These are phyloP conservation scores for Talaromyces sp. DNA, from an alignment of 2,329 filamentous ascomycete genomes.

Conservation along the genomic window DNA sequence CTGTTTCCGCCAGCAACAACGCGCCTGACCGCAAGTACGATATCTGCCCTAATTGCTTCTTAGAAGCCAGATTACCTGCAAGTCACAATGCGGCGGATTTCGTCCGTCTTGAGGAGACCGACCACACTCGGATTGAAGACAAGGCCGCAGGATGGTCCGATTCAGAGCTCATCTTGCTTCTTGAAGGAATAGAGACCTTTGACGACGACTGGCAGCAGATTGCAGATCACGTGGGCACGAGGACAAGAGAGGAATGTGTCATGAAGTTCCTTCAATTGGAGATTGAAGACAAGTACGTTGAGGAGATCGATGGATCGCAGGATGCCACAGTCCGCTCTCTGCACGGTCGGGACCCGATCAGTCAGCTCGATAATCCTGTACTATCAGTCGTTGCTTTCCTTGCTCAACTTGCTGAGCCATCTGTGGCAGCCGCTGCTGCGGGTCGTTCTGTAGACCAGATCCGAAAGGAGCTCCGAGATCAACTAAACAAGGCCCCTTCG, in stretches of 20 bases:
- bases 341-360: slow-evolving; percentile 81
- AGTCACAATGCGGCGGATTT: slow-evolving; percentile 79
- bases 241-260: slow-evolving; percentile 92
- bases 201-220: slow-evolving; percentile 96
- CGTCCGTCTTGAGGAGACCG: slow-evolving; percentile 83
- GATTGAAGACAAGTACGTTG: slow-evolving; percentile 95
- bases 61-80: slow-evolving; percentile 76
- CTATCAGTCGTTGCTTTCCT: slow-evolving; percentile 95
- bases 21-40: slow-evolving; percentile 69
- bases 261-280: slow-evolving; percentile 94
- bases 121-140: slow-evolving; percentile 73
- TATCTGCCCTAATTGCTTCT: slow-evolving; percentile 85
- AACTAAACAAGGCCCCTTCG: slow-evolving; percentile 62
- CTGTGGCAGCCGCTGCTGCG: slow-evolving; percentile 84
- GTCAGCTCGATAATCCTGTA: slow-evolving; percentile 89
- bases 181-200: slow-evolving; percentile 88
- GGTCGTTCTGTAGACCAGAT: slow-evolving; percentile 84
- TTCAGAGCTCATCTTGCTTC: slow-evolving; percentile 78
- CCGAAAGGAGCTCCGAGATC: slow-evolving; percentile 72
- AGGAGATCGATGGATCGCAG: slow-evolving; percentile 64
- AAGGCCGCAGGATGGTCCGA: slow-evolving; percentile 88
- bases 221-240: slow-evolving; percentile 84
- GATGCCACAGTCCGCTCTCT: slow-evolving; percentile 66
- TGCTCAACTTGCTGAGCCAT: slow-evolving; percentile 83
- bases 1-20: slow-evolving; percentile 56